These are phyloP conservation scores for Penstemon newberryi DNA, from an alignment of 257 asterid genomes.

Conservation along the genomic window DNA sequence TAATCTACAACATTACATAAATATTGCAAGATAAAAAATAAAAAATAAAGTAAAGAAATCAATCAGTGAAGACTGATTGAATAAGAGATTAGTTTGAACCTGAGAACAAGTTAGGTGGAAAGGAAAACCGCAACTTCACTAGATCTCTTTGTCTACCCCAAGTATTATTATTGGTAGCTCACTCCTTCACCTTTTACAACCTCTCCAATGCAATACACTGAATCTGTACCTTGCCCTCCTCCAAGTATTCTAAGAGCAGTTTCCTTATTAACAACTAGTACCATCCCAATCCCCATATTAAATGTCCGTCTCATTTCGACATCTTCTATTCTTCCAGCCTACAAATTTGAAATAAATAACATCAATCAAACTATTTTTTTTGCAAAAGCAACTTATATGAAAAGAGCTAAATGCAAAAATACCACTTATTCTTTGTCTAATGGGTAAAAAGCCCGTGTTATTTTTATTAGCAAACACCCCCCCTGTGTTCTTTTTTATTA, in stretches of 20 bases:
- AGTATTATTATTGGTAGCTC: not conserved
- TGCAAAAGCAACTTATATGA: too few species aligned
- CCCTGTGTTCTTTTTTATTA: too few species aligned
- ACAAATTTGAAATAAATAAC: slow-evolving; percentile 1
- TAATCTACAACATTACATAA: too few species aligned
- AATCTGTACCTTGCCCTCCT: slow-evolving; percentile 30
- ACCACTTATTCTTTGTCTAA: not conserved
- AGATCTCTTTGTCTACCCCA: too few species aligned
- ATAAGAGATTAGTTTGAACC: too few species aligned
- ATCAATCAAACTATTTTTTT: not conserved
- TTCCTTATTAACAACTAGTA: slow-evolving; percentile 69
- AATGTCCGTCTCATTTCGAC: slow-evolving; percentile 82
- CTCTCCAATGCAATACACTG: slow-evolving; percentile 7
- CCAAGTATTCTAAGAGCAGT: slow-evolving; percentile 54
- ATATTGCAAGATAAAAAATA: too few species aligned
- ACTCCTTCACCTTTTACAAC: slow-evolving; percentile 7
- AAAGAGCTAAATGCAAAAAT: not conserved
- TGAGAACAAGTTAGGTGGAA: too few species aligned
- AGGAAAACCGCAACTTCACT: too few species aligned
- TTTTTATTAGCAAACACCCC: too few species aligned
- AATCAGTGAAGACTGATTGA: too few species aligned
- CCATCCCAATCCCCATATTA: slow-evolving; percentile 97
- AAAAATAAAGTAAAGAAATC: too few species aligned
- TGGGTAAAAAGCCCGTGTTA: too few species aligned
- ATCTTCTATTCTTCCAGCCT: slow-evolving; percentile 81